Conservation (phyloP, 1,284 basidiomycete genomes). For the Neotropicomus parvogracilis region DNA sequence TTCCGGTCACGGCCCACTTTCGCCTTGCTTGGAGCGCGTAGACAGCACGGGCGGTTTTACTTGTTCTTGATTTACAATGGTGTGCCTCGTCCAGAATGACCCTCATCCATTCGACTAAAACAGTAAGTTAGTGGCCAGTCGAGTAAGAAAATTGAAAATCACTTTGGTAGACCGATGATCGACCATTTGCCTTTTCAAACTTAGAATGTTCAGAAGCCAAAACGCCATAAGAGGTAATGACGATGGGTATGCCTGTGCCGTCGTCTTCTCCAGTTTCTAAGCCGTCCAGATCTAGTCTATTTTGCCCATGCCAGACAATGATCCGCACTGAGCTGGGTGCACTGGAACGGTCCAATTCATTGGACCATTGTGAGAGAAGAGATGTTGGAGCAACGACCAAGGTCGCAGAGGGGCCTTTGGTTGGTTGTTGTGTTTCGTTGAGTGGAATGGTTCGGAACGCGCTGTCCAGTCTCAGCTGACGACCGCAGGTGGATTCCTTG, state of each 20-base stretch:
- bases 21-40: constrained; percentile 79
- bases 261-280: constrained; percentile 50
- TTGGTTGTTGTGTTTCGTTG: constrained; percentile 31
- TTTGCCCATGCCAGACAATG: constrained; percentile 85
- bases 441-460: constrained; percentile 47
- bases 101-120: constrained; percentile 73
- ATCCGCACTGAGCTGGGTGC: constrained; percentile 66
- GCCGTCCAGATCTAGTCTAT: constrained; percentile 69
- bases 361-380: constrained; percentile 86
- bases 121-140: constrained; percentile 3
- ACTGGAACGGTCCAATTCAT: constrained; percentile 77
- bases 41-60: constrained; percentile 88
- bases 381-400: constrained; percentile 93
- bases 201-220: constrained; percentile 82
- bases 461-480: constrained; percentile 60
- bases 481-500: constrained; percentile 38
- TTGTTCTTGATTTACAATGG: constrained; percentile 88
- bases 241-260: constrained; percentile 60
- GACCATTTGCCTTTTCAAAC: constrained; percentile 47
- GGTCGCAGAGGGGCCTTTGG: constrained; percentile 59
- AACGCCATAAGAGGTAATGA: constrained; percentile 90
- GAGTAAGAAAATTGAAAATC: constrained; percentile 20
- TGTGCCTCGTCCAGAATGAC: constrained; percentile 90
- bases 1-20: constrained; percentile 92
- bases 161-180: constrained; percentile 74